A percentile compares a stretch with the other conserved stretches of the same genome.
phyloP scores from a whole-genome alignment of 2,329 filamentous ascomycete species.

The Epichloe sibirici region DNA sequence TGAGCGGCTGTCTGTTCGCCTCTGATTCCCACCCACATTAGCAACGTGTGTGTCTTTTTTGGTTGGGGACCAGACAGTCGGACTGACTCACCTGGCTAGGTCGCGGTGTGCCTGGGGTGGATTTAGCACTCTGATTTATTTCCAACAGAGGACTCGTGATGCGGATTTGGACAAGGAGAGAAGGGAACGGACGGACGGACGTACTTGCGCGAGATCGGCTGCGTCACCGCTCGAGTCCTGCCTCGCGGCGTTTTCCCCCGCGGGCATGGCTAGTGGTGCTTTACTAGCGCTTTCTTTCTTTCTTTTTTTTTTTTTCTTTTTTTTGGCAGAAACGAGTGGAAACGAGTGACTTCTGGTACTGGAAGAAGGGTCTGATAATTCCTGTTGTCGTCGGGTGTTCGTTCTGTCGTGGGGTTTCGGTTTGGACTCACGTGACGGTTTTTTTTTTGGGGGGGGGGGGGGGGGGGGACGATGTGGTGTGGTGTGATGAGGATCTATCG shows the following conservation, averaged over 20 bases:
- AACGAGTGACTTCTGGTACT: too few species aligned
- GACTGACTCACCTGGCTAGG: constrained; percentile 8
- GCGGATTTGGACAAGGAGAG: too few species aligned
- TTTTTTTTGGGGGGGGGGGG: too few species aligned
- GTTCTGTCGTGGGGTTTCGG: too few species aligned
- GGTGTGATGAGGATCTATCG: too few species aligned
- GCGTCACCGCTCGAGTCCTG: background rate
- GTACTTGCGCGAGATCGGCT: background rate
- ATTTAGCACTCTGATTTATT: background rate
- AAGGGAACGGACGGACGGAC: background rate
- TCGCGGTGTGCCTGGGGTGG: constrained; percentile 9
- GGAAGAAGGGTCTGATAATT: too few species aligned
- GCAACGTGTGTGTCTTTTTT: background rate
- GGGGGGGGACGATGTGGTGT: too few species aligned
- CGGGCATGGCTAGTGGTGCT: background rate
- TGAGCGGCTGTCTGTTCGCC: constrained; percentile 42
- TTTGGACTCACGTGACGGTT: too few species aligned
- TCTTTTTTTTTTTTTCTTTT: too few species aligned
- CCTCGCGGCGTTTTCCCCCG: background rate
- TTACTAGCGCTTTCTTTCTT: too few species aligned
- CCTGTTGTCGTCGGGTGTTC: too few species aligned
- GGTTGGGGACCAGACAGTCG: background rate
- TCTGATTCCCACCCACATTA: constrained; percentile 17
- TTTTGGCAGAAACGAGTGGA: fast-evolving
- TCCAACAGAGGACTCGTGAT: too few species aligned